Evolutionary conservation across 164 flowering plant species (phyloP).

Genomic region (Sedum album): DNA sequence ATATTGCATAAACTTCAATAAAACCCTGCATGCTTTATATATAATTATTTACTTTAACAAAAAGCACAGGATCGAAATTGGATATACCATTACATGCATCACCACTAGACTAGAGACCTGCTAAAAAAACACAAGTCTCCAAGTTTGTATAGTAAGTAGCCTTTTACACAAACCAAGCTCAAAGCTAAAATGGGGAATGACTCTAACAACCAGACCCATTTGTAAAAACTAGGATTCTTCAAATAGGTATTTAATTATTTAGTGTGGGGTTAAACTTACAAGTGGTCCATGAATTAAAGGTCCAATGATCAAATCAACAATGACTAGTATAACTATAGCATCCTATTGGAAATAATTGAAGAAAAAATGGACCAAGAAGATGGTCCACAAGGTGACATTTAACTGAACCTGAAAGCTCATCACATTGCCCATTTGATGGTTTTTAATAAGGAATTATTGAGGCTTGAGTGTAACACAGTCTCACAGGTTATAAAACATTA

Average conservation of each 20-base stretch:
- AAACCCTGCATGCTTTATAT: too few relatives aligned
- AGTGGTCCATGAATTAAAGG: constrained; percentile 6
- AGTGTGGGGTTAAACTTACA: background rate
- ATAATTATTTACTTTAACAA: too few relatives aligned
- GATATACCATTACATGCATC: background rate
- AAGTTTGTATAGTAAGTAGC: background rate
- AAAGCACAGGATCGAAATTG: too few relatives aligned
- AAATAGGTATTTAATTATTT: background rate
- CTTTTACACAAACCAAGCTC: constrained; percentile 1
- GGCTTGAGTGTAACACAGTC: background rate
- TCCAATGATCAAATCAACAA: constrained; percentile 3
- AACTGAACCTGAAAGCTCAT: background rate
- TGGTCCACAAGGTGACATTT: background rate
- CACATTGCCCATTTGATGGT: background rate
- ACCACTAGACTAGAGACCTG: background rate
- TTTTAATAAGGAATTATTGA: too few relatives aligned
- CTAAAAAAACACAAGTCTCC: background rate
- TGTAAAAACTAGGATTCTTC: background rate
- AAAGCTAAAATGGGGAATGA: background rate
- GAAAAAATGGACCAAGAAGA: background rate
- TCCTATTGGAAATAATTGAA: background rate
- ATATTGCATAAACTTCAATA: too few relatives aligned
- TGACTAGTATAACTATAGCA: background rate
- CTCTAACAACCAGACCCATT: background rate
- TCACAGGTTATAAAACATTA: background rate